Base-by-base conservation (phyloP, 2,329 filamentous ascomycete species). In the Cryphonectria parasitica region DNA sequence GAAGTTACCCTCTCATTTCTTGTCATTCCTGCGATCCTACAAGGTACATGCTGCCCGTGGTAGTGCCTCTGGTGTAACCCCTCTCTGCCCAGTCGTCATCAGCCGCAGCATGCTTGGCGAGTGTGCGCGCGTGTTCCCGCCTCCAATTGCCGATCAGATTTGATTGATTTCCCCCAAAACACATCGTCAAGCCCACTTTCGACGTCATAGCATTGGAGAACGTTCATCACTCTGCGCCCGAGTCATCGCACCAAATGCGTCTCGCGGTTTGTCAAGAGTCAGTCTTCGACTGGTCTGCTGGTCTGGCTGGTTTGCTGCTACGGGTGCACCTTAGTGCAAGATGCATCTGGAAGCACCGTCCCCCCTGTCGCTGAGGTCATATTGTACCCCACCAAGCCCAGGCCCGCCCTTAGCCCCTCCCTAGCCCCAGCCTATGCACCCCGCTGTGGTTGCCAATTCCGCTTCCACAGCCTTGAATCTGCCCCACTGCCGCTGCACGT, bases 151-250 rank as follows among this genome's bases (percentile, higher is more conserved):
- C 58, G 36, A 49, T 10, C 54, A 34, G 39, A 22, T 60, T 60
- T n/a, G 45, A 49, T 10, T n/a, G 2, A n/a, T 3, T 49, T n/a
- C 52, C 28, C 52, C 49, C 36, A 61, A 68, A 70, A 49, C 45
- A 49, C 54, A 41, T 36, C 10, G 56, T 22, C 56, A 36, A 36
- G 11, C 28, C 17, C 56, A 36, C 25, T 19, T 1, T 2, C 25
- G 28, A 74, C 73, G 74, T 74, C 75, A 76, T 77, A 39, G 34
- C 39, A 25, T 58, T 25, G 36, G 28, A 22, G 28, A 60, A 31
- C 7, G 6, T n/a, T 25, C 43, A 49, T 65, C 11, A 10, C 58
- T 60, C 17, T n/a, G 8, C 28, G 19, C 36, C 52, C 28, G 25
- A 25, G n/a, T 31, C 25, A 31, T 19, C 28, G n/a, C 25, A 28